A percentile compares a stretch with the other conserved stretches of the same genome.
These are phyloP conservation scores for Curvularia spicifera DNA, from an alignment of 2,329 filamentous ascomycete species.

Conservation along the genomic window DNA sequence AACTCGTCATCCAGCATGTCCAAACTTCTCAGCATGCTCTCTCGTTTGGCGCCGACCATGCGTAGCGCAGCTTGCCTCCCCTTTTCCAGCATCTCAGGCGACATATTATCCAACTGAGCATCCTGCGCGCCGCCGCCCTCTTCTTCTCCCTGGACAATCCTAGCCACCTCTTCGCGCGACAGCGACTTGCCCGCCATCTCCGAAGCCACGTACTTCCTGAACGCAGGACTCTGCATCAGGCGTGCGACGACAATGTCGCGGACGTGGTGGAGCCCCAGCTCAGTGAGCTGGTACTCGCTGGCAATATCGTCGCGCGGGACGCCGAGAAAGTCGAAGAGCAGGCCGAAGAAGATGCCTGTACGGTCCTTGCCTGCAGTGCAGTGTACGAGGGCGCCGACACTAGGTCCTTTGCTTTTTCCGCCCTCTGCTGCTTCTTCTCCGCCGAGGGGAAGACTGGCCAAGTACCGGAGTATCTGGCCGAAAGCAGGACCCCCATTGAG, in stretches of 20 bases:
- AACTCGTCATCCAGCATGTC: conserved; percentile 65
- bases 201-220: conserved; percentile 32
- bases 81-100: conserved; percentile 29
- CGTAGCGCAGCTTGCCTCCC: conserved; percentile 39
- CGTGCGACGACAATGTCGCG: conserved; percentile 58
- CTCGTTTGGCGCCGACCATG: conserved; percentile 51
- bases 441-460: conserved; percentile 53
- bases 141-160: conserved; percentile 47
- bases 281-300: conserved; percentile 71
- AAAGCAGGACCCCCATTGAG: conserved; percentile 61
- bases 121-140: conserved; percentile 19
- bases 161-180: conserved; percentile 59
- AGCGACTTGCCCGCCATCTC: conserved; percentile 26
- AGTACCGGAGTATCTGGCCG: conserved; percentile 65
- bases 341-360: conserved; percentile 72
- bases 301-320: conserved; percentile 65
- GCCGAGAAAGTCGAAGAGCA: conserved; percentile 69
- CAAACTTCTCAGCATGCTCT: conserved; percentile 60
- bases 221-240: conserved; percentile 51
- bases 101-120: conserved; percentile 49
- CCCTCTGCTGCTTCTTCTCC: no score
- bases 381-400: conserved; percentile 67
- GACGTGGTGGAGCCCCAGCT: conserved; percentile 61
- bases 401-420: conserved; percentile 12
- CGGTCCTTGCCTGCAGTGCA: conserved; percentile 81